Conservation (phyloP, 1,284 basidiomycete genomes). For the Apiotrichum mycotoxinovorans region DNA sequence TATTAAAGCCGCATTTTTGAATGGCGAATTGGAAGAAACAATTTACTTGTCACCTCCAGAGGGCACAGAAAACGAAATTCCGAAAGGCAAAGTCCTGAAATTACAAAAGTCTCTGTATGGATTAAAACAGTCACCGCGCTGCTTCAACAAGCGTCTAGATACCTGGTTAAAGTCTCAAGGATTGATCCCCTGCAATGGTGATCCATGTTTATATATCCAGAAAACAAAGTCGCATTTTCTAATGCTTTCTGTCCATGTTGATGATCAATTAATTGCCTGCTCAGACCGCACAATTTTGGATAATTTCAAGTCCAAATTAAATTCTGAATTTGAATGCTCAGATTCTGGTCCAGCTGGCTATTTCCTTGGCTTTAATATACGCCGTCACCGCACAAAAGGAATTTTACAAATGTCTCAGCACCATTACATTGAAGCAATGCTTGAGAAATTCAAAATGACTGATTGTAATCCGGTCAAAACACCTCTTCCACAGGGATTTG, state of each 20-base stretch:
- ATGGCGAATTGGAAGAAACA: constrained; percentile 16
- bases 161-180: not conserved
- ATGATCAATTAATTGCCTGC: constrained; percentile 31
- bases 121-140: constrained; percentile 27
- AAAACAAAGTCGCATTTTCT: not conserved
- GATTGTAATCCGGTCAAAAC: no score
- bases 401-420: constrained; percentile 23
- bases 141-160: constrained; percentile 21
- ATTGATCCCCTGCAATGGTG: not conserved
- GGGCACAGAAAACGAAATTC: constrained; percentile 19
- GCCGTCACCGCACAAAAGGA: constrained; percentile 6
- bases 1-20: constrained; percentile 20
- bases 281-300: constrained; percentile 12
- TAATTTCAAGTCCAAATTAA: constrained; percentile 20
- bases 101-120: constrained; percentile 31
- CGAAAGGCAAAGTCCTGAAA: constrained; percentile 8
- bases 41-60: constrained; percentile 24
- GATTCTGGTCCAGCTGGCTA: constrained; percentile 23
- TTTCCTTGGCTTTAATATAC: constrained; percentile 26
- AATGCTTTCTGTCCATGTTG: constrained; percentile 24
- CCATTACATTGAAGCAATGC: constrained; percentile 16
- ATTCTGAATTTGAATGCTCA: constrained; percentile 21
- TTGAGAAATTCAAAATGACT: no score
- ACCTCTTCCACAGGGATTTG: no score
- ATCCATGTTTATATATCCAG: not conserved